These are phyloP conservation scores for Cyberlindnera subsufficiens DNA, from an alignment of 805 yeast genomes.

Conservation along the genomic window DNA sequence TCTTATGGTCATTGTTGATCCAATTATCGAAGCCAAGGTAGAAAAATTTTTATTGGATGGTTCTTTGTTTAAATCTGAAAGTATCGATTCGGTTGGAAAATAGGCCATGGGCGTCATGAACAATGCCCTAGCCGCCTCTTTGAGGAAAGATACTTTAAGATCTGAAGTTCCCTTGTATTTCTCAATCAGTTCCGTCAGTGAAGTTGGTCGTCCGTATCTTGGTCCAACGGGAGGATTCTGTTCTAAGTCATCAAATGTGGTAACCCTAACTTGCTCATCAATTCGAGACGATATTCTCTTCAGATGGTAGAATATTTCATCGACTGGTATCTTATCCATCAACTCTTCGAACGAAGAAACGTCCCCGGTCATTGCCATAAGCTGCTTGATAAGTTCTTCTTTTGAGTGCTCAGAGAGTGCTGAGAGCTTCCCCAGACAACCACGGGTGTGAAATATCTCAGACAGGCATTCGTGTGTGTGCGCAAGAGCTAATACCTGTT, in stretches of 20 bases:
- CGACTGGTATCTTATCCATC: slow-evolving; percentile 1
- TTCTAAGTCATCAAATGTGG: slow-evolving; percentile 3
- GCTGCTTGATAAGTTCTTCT: not conserved
- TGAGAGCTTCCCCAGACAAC: not conserved
- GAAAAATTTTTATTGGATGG: slow-evolving; percentile 9
- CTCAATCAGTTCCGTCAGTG: not conserved
- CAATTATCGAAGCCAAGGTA: slow-evolving; percentile 1
- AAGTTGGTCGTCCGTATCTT: not conserved
- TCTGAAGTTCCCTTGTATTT: not conserved
- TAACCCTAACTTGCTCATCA: not conserved
- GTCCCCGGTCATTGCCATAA: slow-evolving; percentile 1
- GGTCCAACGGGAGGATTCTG: slow-evolving; percentile 1
- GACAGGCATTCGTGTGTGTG: not conserved
- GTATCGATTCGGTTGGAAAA: not conserved
- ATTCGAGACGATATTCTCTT: not conserved
- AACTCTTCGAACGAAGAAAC: slow-evolving; percentile 9
- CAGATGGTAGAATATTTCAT: slow-evolving; percentile 2
- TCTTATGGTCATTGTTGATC: not conserved
- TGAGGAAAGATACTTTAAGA: slow-evolving; percentile 4
- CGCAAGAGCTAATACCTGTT: slow-evolving; percentile 5
- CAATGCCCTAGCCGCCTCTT: slow-evolving; percentile 2
- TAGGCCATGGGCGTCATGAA: slow-evolving; percentile 4
- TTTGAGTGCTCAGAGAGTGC: not conserved
- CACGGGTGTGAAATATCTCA: not conserved
- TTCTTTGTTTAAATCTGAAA: not conserved